A percentile compares a stretch with the other conserved stretches of the same genome.
Evolutionary conservation across 352 stramenopile species (phyloP).

Genomic region (Phytophthora litchii): DNA sequence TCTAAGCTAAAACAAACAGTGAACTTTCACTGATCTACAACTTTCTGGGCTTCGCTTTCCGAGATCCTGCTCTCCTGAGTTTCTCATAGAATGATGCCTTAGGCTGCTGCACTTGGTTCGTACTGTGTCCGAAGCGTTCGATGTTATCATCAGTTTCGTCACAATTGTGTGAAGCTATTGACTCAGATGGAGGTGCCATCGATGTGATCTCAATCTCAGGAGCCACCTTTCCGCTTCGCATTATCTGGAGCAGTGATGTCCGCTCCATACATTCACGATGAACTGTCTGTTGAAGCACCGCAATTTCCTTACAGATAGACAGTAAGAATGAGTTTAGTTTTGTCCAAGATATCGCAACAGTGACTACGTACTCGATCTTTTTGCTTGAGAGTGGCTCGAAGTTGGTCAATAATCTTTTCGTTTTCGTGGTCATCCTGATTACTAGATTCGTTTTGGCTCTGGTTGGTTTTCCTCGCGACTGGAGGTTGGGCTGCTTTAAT

Average conservation of each 20-base stretch:
- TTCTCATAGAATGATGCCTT: conserved; percentile 84
- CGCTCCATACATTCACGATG: conserved; percentile 84
- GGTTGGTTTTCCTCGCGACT: conserved; percentile 12
- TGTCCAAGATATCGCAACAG: background rate
- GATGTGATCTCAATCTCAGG: conserved; percentile 44
- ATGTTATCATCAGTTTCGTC: conserved; percentile 33
- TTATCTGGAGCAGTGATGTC: conserved; percentile 76
- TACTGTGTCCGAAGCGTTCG: conserved; percentile 7
- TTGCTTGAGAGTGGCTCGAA: conserved; percentile 47
- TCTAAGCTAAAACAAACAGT: conserved; percentile 16
- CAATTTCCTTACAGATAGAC: conserved; percentile 55
- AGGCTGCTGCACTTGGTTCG: conserved; percentile 18
- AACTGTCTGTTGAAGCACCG: conserved; percentile 78
- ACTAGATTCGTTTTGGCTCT: conserved; percentile 12
- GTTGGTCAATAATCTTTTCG: conserved; percentile 48
- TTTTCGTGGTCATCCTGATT: conserved; percentile 59
- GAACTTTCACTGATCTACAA: conserved; percentile 4
- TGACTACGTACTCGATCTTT: conserved; percentile 52
- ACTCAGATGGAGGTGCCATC: background rate
- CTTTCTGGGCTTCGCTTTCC: conserved; percentile 55
- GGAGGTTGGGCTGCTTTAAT: conserved; percentile 9
- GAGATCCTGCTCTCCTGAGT: conserved; percentile 58
- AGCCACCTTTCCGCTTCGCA: conserved; percentile 70
- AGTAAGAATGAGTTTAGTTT: background rate
- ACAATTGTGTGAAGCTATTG: conserved; percentile 8